Evolutionary conservation across 1,284 basidiomycete species (phyloP), one percentile per base, ranked within the genome.

Genomic region (Baeospora myosura): DNA sequence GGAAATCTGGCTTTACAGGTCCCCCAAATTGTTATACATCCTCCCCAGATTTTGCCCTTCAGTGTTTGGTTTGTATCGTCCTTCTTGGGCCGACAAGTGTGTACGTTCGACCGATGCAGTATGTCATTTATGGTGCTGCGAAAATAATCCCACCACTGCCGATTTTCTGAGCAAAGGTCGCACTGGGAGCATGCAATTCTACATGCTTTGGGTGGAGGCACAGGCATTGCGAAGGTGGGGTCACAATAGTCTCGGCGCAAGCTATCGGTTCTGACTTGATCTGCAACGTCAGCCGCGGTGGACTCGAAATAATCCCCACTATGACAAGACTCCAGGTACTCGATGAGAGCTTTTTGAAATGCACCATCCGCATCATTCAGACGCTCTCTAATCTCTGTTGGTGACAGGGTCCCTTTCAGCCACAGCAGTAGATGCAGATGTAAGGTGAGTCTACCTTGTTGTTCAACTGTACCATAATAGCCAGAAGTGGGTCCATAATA

Each of bases 381-480:
- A 5, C 39, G 25, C 7, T 59, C 50, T 21, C 59, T 29, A 6
- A 64, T 54, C 40, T 60, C 49, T 41, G 62, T 52, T 10, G 59
- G 60, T 6, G 42, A 48, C 4, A 56, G 20, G 10, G 40, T 37
- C 7, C 45, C 45, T 36, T 38, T 36, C 6, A 63, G 49, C 61
- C 62, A 65, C 21, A 60, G 12, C 3, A 60, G 41, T 37, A 60
- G 34, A 44, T 62, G 60, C 2, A 63, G 32, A 54, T 64, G 62
- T 10, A 64, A 38, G 1, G 61, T 55, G 11, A 62, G 37, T 7
- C 57, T 22, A 1, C 60, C 59, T 50, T 65, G 62, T 37, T 61
- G 56, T 42, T 65, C 62, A 11, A 65, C 61, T 5, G 60, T 61
- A 4, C 62, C 61, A 56, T 63, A 64, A 39, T 59, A 64, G 1